phyloP scores from a whole-genome alignment of 306 rosid genomes.

The Quillaja saponaria region DNA sequence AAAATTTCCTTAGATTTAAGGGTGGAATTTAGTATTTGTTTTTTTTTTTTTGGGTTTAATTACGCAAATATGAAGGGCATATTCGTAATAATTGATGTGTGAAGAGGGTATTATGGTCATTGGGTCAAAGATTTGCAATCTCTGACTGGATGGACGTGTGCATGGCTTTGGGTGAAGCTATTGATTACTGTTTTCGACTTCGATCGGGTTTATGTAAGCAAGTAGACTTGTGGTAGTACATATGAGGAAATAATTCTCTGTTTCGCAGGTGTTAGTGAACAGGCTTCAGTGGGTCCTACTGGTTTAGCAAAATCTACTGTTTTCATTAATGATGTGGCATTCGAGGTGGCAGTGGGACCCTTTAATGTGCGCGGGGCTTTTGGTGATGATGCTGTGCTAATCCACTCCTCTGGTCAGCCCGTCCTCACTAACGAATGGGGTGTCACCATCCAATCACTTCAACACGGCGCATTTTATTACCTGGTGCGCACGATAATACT shows the following conservation, averaged over 20 bases:
- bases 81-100: not conserved
- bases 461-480: conserved; percentile 76
- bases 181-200: no score
- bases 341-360: conserved; percentile 70
- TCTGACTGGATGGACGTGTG: conserved; percentile 60
- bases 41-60: no score
- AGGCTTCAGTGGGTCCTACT: conserved; percentile 25
- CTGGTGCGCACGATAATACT: conserved; percentile 42
- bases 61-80: not conserved
- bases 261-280: conserved; percentile 50
- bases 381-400: conserved; percentile 73
- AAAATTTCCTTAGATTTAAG: no score
- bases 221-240: conserved; percentile 2
- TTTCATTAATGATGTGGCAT: conserved; percentile 83
- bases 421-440: conserved; percentile 91
- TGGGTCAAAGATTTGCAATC: not conserved
- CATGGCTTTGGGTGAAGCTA: conserved; percentile 46
- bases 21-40: no score
- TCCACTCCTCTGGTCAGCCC: conserved; percentile 80
- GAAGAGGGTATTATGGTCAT: conserved; percentile 8
- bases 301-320: conserved; percentile 58
- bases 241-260: conserved; percentile 25
- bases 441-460: conserved; percentile 76
- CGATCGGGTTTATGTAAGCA: not conserved
- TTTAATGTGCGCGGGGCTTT: conserved; percentile 85